Evolutionary conservation across 179 eudicot genomes (phyloP).

Genomic region (Silene noctiflora): DNA sequence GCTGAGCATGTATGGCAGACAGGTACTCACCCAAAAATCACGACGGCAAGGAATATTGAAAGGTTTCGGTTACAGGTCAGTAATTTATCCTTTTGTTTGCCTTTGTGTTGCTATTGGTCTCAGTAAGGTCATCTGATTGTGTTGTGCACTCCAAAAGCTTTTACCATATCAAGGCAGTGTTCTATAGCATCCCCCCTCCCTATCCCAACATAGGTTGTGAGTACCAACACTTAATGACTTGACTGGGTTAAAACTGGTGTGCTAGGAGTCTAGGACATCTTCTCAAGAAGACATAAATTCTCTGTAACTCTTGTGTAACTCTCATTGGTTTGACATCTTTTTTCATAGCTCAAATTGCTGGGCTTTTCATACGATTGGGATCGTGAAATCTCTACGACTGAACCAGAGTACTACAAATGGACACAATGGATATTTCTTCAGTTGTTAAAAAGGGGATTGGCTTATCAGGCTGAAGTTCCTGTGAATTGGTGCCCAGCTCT

Average conservation of each 20-base stretch:
- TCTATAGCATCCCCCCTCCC: not conserved
- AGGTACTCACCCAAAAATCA: conserved; percentile 96
- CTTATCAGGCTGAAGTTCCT: conserved; percentile 99
- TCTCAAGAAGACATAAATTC: conserved; percentile 1
- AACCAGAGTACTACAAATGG: conserved; percentile 98
- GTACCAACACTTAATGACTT: not conserved
- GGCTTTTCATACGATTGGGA: conserved; percentile 99
- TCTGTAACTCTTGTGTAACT: conserved; percentile 4
- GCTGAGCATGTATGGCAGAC: conserved; percentile 59
- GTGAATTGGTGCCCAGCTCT: conserved; percentile 99
- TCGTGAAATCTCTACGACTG: conserved; percentile 94
- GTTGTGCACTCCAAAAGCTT: not conserved
- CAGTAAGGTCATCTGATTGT: not conserved
- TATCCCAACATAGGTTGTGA: not conserved
- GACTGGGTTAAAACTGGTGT: not conserved
- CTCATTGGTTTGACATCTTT: conserved; percentile 22
- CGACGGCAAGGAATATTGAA: conserved; percentile 80
- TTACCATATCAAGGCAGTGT: not conserved
- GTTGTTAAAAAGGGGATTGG: conserved; percentile 89
- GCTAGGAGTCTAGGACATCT: not conserved
- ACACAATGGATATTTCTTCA: conserved; percentile 99
- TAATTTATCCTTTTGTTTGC: not conserved
- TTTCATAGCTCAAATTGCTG: conserved; percentile 71
- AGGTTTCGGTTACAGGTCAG: conserved; percentile 81
- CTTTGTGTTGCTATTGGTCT: not conserved